Percentiles rank a stretch among this genome's conserved stretches.
phyloP scores from a whole-genome alignment of 192 early-diverging fungal genomes.

The Martensiomyces pterosporus region DNA sequence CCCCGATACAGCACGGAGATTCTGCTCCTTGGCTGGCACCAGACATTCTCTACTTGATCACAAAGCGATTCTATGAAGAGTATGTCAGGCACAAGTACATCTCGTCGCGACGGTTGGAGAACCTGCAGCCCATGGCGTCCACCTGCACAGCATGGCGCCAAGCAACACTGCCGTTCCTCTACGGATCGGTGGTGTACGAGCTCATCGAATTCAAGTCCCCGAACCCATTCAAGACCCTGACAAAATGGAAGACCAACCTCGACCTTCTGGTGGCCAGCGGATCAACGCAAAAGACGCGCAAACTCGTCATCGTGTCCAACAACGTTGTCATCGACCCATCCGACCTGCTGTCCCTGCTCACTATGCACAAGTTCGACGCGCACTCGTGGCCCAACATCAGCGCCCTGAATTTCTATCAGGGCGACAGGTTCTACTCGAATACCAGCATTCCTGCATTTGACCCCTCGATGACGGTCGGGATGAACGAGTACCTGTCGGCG shows the following conservation, averaged over 20 bases:
- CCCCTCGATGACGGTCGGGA: not conserved
- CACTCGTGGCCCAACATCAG: not conserved
- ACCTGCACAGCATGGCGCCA: slow-evolving; percentile 15
- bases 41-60: not conserved
- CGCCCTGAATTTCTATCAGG: not conserved
- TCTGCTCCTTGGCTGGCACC: no score
- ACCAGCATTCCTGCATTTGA: not conserved
- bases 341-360: not conserved
- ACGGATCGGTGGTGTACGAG: slow-evolving; percentile 13
- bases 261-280: not conserved
- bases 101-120: not conserved
- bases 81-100: not conserved
- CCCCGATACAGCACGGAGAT: no score
- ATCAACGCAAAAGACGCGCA: not conserved
- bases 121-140: not conserved
- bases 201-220: not conserved
- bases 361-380: not conserved
- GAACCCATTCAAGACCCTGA: not conserved
- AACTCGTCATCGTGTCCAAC: slow-evolving; percentile 4
- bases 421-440: not conserved
- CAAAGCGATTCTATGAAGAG: not conserved
- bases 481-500: not conserved
- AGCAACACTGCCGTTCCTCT: slow-evolving; percentile 10
- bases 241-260: slow-evolving; percentile 14
- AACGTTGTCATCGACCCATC: not conserved